phyloP scores from a whole-genome alignment of 768 basidiomycete genomes.

The Hortiboletus campestris region DNA sequence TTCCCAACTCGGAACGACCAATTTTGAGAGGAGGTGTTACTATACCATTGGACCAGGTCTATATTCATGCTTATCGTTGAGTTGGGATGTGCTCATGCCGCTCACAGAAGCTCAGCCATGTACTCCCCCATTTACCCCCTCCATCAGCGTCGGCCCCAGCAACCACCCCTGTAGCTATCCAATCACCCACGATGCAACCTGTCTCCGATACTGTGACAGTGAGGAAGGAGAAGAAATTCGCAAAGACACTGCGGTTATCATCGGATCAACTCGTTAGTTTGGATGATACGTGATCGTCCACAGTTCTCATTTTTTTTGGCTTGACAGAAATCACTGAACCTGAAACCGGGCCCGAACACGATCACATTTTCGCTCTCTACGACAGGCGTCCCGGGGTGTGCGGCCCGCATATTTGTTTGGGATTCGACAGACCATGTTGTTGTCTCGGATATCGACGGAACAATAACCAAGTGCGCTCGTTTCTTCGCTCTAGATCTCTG shows the following conservation, averaged over 20 bases:
- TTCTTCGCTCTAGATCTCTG: not conserved
- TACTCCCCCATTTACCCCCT: conserved; percentile 5
- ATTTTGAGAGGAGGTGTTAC: conserved; percentile 24
- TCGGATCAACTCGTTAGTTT: conserved; percentile 85
- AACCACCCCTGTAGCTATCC: conserved; percentile 38
- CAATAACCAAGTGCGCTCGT: conserved; percentile 87
- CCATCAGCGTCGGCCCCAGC: conserved; percentile 45
- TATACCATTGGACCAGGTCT: conserved; percentile 25
- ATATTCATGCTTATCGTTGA: not conserved
- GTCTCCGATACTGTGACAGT: conserved; percentile 11
- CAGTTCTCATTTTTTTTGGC: not conserved
- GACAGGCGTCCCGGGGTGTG: conserved; percentile 77
- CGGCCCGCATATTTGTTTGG: conserved; percentile 95
- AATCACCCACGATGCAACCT: conserved; percentile 30
- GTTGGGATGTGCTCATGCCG: not conserved
- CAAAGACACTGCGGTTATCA: conserved; percentile 89
- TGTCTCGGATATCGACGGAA: conserved; percentile 97
- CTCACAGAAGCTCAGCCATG: conserved; percentile 13
- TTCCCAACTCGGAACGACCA: conserved; percentile 22
- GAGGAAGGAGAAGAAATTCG: conserved; percentile 55
- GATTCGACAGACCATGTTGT: conserved; percentile 88
- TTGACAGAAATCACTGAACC: conserved; percentile 73
- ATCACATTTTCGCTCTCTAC: conserved; percentile 92
- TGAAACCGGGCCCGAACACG: conserved; percentile 85
- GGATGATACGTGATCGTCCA: not conserved